Conservation (phyloP, 129 eudicot species). For the Apium graveolens region DNA sequence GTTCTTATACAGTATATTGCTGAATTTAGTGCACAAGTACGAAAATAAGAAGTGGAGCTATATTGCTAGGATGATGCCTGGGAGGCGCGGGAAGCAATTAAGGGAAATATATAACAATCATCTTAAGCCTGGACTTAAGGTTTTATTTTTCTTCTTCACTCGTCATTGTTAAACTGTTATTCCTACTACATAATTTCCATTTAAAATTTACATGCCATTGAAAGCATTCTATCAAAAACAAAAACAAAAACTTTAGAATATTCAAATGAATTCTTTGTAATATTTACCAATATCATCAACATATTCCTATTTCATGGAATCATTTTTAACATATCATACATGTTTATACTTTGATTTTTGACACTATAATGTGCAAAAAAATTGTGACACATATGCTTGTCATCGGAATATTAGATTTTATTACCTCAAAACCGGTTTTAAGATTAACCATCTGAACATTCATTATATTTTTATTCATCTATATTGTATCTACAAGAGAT, state of each 20-base stretch:
- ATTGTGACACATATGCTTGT: too few relatives aligned
- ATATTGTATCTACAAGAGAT: neutral
- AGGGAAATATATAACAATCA: conserved; percentile 85
- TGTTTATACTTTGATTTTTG: neutral
- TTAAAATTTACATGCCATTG: too few relatives aligned
- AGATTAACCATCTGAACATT: neutral
- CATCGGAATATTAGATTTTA: neutral
- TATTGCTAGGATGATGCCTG: conserved; percentile 55
- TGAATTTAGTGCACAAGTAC: conserved; percentile 38
- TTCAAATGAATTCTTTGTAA: too few relatives aligned
- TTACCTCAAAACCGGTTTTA: neutral
- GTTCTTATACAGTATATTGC: conserved; percentile 33
- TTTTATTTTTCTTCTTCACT: neutral
- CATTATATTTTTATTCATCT: neutral
- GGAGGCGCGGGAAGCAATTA: conserved; percentile 73
- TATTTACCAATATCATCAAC: too few relatives aligned
- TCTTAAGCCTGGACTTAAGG: conserved; percentile 64
- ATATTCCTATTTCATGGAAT: too few relatives aligned
- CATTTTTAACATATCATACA: too few relatives aligned
- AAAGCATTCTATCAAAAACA: too few relatives aligned
- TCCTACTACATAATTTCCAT: too few relatives aligned
- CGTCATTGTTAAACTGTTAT: neutral
- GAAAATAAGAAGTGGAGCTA: conserved; percentile 56
- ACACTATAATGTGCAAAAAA: too few relatives aligned
- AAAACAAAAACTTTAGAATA: too few relatives aligned